Evolutionary conservation across 2,329 filamentous ascomycete species (phyloP), one percentile per base, ranked within the genome.

Genomic region (Sporothrix brunneoviolacea): DNA sequence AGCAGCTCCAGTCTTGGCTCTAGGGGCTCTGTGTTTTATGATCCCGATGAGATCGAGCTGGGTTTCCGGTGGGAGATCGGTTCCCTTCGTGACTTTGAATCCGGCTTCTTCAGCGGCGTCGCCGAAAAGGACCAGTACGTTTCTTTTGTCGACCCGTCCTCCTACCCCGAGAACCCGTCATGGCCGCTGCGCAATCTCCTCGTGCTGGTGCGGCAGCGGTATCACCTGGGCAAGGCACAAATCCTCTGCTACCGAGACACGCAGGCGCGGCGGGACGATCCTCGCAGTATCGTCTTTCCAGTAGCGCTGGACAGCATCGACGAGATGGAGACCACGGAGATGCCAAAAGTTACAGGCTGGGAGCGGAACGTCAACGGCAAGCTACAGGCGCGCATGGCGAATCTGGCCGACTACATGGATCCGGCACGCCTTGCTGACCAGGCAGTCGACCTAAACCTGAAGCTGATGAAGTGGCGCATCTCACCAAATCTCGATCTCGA

Each of bases 401-500:
- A 94, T 61, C 75, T 98, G 8, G 86, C 86, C 18, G 89, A 93
- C 60, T 95, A 95, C 60, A 91, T 98, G 86, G 91, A 98, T 62
- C 91, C 93, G 7, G 74, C 78, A 30, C 83, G 84, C 61, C 74
- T 97, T 16, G 93, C 93, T 19, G 91, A 97, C 63, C 90, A 95
- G 64, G 90, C 91, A 1, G 91, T 97, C 9, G 93, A 98, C 62
- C 76, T 98, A 52, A 98, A 98, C 62, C 75, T 97, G 54, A 97
- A 97, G 69, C 77, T 98, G 52, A 98, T 98, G 84, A 98, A 96
- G 70, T 98, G 93, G 93, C 84, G 93, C 35, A 89, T 98, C 60
- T 88, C 90, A 8, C 93, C 93, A 0, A 83, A 84, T 45, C 77
- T 98, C 36, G 79, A 97, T 63, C 79, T 98, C 9, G 90, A 96